Evolutionary conservation across 2,329 filamentous ascomycete species (phyloP).

Genomic region (Curvularia spicifera): DNA sequence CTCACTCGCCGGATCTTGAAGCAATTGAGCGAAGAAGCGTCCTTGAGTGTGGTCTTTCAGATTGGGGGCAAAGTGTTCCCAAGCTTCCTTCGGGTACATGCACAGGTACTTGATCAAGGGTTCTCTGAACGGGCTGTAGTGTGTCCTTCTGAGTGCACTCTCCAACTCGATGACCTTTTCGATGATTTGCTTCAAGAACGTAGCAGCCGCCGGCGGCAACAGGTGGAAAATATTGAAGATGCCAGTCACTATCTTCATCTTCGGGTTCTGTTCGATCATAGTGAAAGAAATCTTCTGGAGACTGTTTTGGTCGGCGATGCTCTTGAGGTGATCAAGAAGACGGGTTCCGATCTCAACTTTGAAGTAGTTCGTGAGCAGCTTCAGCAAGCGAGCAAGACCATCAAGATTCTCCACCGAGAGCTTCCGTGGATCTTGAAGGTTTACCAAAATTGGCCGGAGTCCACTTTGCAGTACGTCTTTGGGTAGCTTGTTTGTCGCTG

Average conservation of each 20-base stretch:
- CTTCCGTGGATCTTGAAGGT: slow-evolving; percentile 90
- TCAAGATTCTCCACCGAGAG: slow-evolving; percentile 88
- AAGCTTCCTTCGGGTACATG: slow-evolving; percentile 87
- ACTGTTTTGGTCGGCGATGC: slow-evolving; percentile 79
- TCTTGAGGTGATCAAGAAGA: slow-evolving; percentile 91
- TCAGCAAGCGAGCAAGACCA: slow-evolving; percentile 85
- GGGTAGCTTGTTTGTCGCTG: slow-evolving; percentile 87
- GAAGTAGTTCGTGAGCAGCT: slow-evolving; percentile 95
- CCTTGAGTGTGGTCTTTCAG: slow-evolving; percentile 87
- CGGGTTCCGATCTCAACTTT: slow-evolving; percentile 96
- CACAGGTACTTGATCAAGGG: slow-evolving; percentile 94
- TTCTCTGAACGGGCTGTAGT: slow-evolving; percentile 87
- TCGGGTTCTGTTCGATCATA: slow-evolving; percentile 87
- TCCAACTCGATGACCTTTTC: slow-evolving; percentile 91
- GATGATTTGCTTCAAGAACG: slow-evolving; percentile 89
- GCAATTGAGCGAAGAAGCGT: slow-evolving; percentile 86
- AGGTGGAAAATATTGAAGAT: slow-evolving; percentile 98
- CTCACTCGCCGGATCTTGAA: slow-evolving; percentile 76
- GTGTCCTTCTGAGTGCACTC: slow-evolving; percentile 80
- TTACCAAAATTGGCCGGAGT: slow-evolving; percentile 92
- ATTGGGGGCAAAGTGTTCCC: slow-evolving; percentile 77
- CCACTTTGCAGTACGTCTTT: slow-evolving; percentile 96
- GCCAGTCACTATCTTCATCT: slow-evolving; percentile 93
- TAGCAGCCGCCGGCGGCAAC: slow-evolving; percentile 86
- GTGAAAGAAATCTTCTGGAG: slow-evolving; percentile 93